These are phyloP conservation scores for Crithidia acanthocephali DNA, from an alignment of 208 protist species.

Conservation along the genomic window DNA sequence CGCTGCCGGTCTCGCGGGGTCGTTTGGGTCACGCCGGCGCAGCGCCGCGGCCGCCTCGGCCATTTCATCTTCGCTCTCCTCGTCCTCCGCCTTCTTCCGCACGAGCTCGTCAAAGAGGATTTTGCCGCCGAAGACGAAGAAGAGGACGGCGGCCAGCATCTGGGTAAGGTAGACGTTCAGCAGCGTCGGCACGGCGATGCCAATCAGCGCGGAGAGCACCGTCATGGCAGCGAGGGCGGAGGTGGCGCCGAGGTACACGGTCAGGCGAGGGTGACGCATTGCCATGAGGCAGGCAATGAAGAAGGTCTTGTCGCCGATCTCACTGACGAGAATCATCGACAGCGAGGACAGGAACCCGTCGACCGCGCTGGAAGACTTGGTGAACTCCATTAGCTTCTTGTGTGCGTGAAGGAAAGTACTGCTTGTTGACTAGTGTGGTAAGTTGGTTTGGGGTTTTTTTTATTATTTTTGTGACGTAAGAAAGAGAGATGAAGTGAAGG, in stretches of 20 bases:
- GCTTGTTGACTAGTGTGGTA: too few relatives aligned
- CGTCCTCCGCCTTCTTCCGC: conserved; percentile 55
- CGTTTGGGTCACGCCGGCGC: conserved; percentile 71
- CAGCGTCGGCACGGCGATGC: conserved; percentile 81
- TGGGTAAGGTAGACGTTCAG: conserved; percentile 90
- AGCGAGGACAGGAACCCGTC: conserved; percentile 89
- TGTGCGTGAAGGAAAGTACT: too few relatives aligned
- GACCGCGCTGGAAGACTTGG: conserved; percentile 19
- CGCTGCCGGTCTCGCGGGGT: conserved; percentile 65
- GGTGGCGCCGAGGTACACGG: conserved; percentile 89
- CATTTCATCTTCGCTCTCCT: conserved; percentile 90
- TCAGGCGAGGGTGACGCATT: conserved; percentile 89
- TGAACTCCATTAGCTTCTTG: conserved; percentile 12
- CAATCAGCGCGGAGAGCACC: conserved; percentile 89
- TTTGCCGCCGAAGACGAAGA: conserved; percentile 90
- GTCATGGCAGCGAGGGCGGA: conserved; percentile 94
- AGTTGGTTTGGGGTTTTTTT: too few relatives aligned
- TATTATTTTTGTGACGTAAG: too few relatives aligned
- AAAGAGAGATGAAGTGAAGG: too few relatives aligned
- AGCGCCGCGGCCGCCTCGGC: conserved; percentile 83
- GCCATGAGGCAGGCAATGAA: conserved; percentile 97
- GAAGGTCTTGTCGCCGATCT: conserved; percentile 97
- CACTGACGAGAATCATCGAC: conserved; percentile 93
- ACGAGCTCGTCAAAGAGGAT: conserved; percentile 85
- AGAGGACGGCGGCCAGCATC: conserved; percentile 83